Conservation (phyloP, 306 rosid genomes). For the Malus sylvestris region DNA sequence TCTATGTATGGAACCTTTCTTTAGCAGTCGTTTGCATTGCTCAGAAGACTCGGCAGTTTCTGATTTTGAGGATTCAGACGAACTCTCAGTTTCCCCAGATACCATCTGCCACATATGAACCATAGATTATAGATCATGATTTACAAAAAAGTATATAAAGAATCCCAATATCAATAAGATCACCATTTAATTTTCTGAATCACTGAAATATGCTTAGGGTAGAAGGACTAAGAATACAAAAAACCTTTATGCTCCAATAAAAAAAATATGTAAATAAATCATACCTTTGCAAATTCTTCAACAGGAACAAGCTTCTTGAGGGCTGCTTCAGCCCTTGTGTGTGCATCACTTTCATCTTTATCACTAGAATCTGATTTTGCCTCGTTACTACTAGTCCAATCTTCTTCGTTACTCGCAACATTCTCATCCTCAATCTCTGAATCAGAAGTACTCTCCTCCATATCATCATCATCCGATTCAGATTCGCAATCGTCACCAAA, state of each 20-base stretch:
- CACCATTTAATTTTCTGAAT: background rate
- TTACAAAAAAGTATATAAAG: background rate
- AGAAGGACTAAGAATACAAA: background rate
- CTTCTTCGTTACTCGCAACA: constrained; percentile 66
- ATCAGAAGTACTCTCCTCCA: constrained; percentile 60
- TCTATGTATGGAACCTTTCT: constrained; percentile 52
- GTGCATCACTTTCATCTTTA: constrained; percentile 62
- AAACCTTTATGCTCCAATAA: background rate
- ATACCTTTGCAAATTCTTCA: constrained; percentile 64
- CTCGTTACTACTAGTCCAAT: constrained; percentile 73
- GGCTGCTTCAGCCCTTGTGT: constrained; percentile 73
- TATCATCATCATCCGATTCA: constrained; percentile 76
- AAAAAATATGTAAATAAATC: background rate
- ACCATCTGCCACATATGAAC: constrained; percentile 39
- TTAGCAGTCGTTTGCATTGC: constrained; percentile 46
- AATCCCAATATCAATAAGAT: background rate
- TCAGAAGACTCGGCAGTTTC: constrained; percentile 46
- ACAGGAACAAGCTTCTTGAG: constrained; percentile 71
- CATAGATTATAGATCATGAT: constrained; percentile 9
- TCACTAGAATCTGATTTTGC: constrained; percentile 70
- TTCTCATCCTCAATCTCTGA: constrained; percentile 77
- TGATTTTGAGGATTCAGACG: constrained; percentile 44
- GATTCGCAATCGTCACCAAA: constrained; percentile 72
- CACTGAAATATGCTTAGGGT: background rate
- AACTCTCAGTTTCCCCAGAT: constrained; percentile 41